phyloP scores from a whole-genome alignment of 352 stramenopile species.

The Phytophthora hybrid region DNA sequence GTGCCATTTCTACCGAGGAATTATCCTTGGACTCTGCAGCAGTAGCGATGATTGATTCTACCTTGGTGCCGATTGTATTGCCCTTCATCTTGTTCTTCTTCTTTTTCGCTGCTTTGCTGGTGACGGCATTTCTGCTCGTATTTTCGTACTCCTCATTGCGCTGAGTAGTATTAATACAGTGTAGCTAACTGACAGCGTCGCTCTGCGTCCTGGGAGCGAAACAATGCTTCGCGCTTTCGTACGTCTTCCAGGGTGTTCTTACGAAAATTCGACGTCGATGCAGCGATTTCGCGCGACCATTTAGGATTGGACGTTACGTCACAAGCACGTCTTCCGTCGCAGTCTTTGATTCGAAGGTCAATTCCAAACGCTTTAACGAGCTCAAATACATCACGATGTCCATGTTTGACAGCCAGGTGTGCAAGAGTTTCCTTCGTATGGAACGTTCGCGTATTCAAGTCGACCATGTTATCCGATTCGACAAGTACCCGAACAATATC shows the following conservation, averaged over 20 bases:
- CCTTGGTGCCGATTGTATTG: neutral
- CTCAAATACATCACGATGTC: conserved; percentile 17
- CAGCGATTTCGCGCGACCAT: conserved; percentile 15
- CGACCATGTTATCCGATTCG: conserved; percentile 28
- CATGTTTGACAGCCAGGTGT: conserved; percentile 33
- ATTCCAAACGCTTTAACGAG: conserved; percentile 19
- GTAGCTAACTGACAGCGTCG: neutral
- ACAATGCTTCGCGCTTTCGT: neutral
- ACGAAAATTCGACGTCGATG: neutral
- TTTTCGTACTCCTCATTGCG: neutral
- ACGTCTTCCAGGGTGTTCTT: neutral
- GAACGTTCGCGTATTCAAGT: conserved; percentile 35
- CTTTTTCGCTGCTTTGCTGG: neutral
- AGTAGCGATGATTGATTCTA: neutral
- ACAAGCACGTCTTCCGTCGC: conserved; percentile 3
- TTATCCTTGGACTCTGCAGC: neutral
- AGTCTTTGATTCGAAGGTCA: conserved; percentile 17
- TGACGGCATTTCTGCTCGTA: neutral
- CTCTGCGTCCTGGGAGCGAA: neutral
- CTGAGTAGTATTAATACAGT: too few relatives aligned
- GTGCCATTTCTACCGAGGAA: neutral
- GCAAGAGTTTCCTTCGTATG: conserved; percentile 34
- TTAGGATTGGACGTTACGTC: conserved; percentile 19
- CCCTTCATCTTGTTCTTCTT: neutral
- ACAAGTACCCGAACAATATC: conserved; percentile 34